phyloP scores from a whole-genome alignment of 768 basidiomycete species.

The Rhodotorula paludigena region DNA sequence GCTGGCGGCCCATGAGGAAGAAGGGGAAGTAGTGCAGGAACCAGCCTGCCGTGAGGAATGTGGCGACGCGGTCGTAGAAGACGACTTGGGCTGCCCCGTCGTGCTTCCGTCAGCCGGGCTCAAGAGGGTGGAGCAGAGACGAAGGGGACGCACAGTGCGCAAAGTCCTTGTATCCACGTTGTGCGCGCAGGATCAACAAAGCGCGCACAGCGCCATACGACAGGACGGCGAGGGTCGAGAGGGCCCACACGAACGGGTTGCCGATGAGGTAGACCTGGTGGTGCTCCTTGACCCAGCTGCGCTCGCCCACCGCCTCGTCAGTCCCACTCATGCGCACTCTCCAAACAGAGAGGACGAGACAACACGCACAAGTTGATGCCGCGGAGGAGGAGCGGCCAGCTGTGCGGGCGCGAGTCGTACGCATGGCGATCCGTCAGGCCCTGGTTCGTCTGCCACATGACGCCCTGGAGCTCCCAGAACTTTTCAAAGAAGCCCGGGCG shows the following conservation, averaged over 20 bases:
- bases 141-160: slow-evolving; percentile 65
- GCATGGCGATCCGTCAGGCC: slow-evolving; percentile 91
- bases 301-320: slow-evolving; percentile 43
- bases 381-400: slow-evolving; percentile 84
- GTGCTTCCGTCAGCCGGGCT: slow-evolving; percentile 8
- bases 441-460: slow-evolving; percentile 86
- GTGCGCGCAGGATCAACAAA: slow-evolving; percentile 76
- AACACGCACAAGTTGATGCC: slow-evolving; percentile 67
- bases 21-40: slow-evolving; percentile 90
- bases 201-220: slow-evolving; percentile 66
- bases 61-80: slow-evolving; percentile 84
- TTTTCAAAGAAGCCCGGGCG: slow-evolving; percentile 84
- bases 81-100: slow-evolving; percentile 65
- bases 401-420: slow-evolving; percentile 85
- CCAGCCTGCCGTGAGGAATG: slow-evolving; percentile 91
- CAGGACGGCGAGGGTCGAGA: slow-evolving; percentile 66
- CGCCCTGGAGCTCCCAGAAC: slow-evolving; percentile 82
- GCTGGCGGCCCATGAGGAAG: slow-evolving; percentile 92
- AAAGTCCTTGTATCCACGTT: slow-evolving; percentile 87
- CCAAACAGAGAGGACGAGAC: not conserved
- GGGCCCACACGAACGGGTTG: slow-evolving; percentile 90
- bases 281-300: slow-evolving; percentile 98
- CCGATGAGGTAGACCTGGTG: slow-evolving; percentile 92
- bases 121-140: not conserved
- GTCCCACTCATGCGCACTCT: not conserved